phyloP scores from a whole-genome alignment of 257 asterid species.

The Salvia hispanica region DNA sequence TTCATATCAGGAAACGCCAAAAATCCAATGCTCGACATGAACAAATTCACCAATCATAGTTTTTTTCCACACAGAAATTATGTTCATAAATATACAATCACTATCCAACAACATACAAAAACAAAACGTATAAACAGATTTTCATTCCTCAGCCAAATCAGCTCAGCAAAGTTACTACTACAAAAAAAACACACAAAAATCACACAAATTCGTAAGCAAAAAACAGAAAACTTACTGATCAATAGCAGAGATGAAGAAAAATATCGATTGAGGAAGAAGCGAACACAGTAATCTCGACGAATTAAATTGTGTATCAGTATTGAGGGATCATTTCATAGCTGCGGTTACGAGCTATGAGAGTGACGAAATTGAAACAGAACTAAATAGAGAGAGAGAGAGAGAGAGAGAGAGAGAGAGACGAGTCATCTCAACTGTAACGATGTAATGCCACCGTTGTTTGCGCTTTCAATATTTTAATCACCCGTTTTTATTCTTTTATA shows the following conservation, averaged over 20 bases:
- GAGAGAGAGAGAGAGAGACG: constrained; percentile 5
- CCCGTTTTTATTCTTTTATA: neutral
- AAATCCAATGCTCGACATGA: constrained; percentile 1
- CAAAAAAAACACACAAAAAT: constrained; percentile 9
- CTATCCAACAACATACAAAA: neutral
- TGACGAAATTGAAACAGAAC: constrained; percentile 5
- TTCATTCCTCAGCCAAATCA: constrained; percentile 5
- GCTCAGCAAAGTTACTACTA: neutral
- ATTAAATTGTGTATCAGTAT: constrained; percentile 20
- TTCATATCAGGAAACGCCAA: neutral
- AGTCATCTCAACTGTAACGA: constrained; percentile 32
- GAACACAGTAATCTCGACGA: constrained; percentile 31
- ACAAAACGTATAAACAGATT: neutral
- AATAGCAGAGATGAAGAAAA: constrained; percentile 26
- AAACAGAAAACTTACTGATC: constrained; percentile 37
- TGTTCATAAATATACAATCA: neutral
- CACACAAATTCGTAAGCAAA: neutral
- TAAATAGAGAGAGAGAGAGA: constrained; percentile 15
- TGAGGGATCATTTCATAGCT: constrained; percentile 25
- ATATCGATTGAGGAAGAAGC: constrained; percentile 12
- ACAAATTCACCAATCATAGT: neutral
- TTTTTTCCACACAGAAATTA: neutral
- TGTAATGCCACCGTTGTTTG: constrained; percentile 9
- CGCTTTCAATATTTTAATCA: neutral
- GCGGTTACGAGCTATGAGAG: constrained; percentile 4